Evolutionary conservation across 768 basidiomycete species (phyloP), one percentile per base, ranked within the genome.

Genomic region (Calocera viscosa): DNA sequence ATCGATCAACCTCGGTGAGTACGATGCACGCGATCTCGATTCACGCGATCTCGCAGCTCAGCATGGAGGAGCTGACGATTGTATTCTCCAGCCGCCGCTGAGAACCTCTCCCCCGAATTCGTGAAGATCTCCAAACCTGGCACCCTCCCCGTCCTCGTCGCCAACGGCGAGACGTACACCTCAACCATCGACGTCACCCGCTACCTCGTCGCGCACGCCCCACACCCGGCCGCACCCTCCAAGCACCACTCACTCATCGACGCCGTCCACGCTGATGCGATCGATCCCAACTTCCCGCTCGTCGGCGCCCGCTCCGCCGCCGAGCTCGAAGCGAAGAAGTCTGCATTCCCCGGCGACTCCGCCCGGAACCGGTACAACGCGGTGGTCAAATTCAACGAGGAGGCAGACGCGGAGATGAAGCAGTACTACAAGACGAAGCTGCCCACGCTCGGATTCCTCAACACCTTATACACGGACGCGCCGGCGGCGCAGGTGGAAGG

Each of bases 251-350:
- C 72, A 35, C 67, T 78, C 65, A 76, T 80, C 68, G 73, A 72
- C 38, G 77, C 70, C 65, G 71, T 84, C 28, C 82, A 84, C 70
- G 77, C 78, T 34, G 78, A 80, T 38, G 75, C 72, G 39, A 72
- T 78, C 64, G 82, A 84, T 70, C 82, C 82, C 64, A 85, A 85
- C 77, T 81, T 83, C 69, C 76, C 79, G n/a, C 60, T 80, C 30
- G 68, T 80, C 39, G 43, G 68, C 12, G 22, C 75, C 41, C 67
- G 82, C 66, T 78, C 80, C 65, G 78, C 80, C 17, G 77, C 79
- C 30, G 82, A 84, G 71, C 71, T 82, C 33, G 69, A 75, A 19
- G 76, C 75, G 22, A 78, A 79, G 65, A 69, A 72, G 2, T 47
- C 65, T 2, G 74, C 75, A 14, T 73, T 81, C 53, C 72, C 76